Base-by-base conservation (phyloP, 2,329 filamentous ascomycete species). In the Hypoxylon rubiginosum region DNA sequence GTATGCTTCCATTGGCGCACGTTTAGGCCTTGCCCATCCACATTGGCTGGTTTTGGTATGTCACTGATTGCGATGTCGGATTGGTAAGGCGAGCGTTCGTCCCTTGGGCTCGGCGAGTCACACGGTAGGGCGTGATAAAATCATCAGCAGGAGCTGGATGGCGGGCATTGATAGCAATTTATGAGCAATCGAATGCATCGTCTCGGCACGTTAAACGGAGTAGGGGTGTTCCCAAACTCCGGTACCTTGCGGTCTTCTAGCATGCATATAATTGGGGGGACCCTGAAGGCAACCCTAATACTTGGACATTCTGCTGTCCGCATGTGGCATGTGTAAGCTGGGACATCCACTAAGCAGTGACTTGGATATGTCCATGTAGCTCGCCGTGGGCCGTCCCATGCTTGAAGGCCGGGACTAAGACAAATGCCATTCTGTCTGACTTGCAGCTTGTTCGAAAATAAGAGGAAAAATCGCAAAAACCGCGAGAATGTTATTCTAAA, bases 261-360 rank as follows among this genome's bases (percentile, higher is more conserved):
- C 28, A 63, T 65, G 67, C 64, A 59, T 49, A 54, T 62, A 45
- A 58, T 57, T 17, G 43, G 56, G 60, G 64, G 58, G 67, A 67
- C 64, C 67, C 63, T 67, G 60, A 64, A 67, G 61, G 56, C 60
- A 59, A 65, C 53, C 59, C 32, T 55, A 53, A 58, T 36, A 56
- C 36, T 62, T 21, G 46, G 34, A 51, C 11, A 34, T 43, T 61
- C 34, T 30, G 46, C 51, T 66, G 63, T 34, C 63, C 63, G 49
- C 49, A 66, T 66, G 63, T 52, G 63, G 63, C 15, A 66, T 68
- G 66, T 69, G 54, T 64, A 69, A 64, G 66, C 66, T 58, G 63
- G 15, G 30, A 58, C 49, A 49, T 52, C 58, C 46, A 52, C 55
- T 48, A 50, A 50, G 43, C 56, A 21, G 32, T 24, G 34, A 21